Evolutionary conservation across 1,139 yeast species (phyloP), one percentile per base, ranked within the genome.

Genomic region (Geotrichum australiense): DNA sequence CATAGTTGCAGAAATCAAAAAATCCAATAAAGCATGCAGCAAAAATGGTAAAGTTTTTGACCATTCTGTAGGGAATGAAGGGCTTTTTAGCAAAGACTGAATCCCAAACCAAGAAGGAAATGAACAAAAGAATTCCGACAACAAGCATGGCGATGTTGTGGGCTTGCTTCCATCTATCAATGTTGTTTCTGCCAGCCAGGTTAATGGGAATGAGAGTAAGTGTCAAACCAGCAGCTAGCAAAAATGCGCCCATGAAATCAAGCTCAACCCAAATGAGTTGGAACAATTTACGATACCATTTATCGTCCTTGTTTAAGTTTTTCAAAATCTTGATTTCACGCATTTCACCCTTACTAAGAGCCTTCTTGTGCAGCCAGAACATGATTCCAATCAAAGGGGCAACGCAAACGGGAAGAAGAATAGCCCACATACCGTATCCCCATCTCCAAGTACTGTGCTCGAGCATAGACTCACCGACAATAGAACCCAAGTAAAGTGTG

Each of bases 351-450:
- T 39, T 29, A 6, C n/a, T 20, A 10, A 34, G 42, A 28, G 51
- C 50, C 44, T 48, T 46, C 11, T 28, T 24, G 23, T 48, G 42
- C 15, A 42, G 41, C 27, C 39, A 35, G 22, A 49, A 38, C 37
- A 50, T 39, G 8, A 50, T 37, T 19, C 23, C 14, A 20, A 51
- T 39, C 12, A 80, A 61, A 21, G 89, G 89, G 14, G 80, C 42
- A 50, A 80, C 68, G 10, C 74, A 56, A 29, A 78, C 63, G 16
- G 87, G 87, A 63, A 77, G 71, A 48, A 80, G 76, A 53, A 78
- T 74, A 1, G 86, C 85, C 82, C 83, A 81, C 71, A 80, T 79
- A 29, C 80, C 87, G 51, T 80, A 76, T 50, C 78, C 77, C 74
- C 78, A 80, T 33, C 73, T 68, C 89, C 89, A 80, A 28, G 47